Evolutionary conservation across 352 stramenopile genomes (phyloP).

Genomic region (Thalassiosira ordinaria): DNA sequence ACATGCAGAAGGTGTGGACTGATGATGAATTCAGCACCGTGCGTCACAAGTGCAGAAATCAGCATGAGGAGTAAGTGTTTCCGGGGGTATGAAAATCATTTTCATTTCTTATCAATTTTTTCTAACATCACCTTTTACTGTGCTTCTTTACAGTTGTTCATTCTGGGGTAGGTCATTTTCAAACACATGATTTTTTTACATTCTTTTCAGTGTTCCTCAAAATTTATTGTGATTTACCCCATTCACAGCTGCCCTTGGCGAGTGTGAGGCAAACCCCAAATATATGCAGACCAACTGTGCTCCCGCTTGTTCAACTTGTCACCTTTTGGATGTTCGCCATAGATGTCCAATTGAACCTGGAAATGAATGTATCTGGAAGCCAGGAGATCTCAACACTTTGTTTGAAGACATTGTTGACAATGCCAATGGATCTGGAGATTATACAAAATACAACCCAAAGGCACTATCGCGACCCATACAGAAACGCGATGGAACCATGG

Average conservation of each 20-base stretch:
- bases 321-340: constrained; percentile 45
- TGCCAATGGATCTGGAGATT: constrained; percentile 44
- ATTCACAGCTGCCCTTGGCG: constrained; percentile 44
- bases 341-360: constrained; percentile 44
- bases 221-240: constrained; percentile 43
- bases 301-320: constrained; percentile 53
- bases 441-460: constrained; percentile 35
- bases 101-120: too few species aligned
- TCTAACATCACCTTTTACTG: too few species aligned
- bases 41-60: too few species aligned
- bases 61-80: too few species aligned
- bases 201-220: too few species aligned
- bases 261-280: constrained; percentile 47
- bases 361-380: constrained; percentile 39
- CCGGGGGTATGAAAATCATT: too few species aligned
- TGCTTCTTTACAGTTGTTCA: too few species aligned
- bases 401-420: constrained; percentile 71
- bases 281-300: constrained; percentile 63
- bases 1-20: too few species aligned
- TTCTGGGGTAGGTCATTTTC: constrained; percentile 35
- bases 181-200: too few species aligned
- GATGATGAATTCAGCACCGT: too few species aligned
- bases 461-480: constrained; percentile 33
- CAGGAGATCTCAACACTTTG: constrained; percentile 72
- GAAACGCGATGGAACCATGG: constrained; percentile 33